These are phyloP conservation scores for Lentinula sp. DNA, from an alignment of 768 basidiomycete species.

Conservation along the genomic window DNA sequence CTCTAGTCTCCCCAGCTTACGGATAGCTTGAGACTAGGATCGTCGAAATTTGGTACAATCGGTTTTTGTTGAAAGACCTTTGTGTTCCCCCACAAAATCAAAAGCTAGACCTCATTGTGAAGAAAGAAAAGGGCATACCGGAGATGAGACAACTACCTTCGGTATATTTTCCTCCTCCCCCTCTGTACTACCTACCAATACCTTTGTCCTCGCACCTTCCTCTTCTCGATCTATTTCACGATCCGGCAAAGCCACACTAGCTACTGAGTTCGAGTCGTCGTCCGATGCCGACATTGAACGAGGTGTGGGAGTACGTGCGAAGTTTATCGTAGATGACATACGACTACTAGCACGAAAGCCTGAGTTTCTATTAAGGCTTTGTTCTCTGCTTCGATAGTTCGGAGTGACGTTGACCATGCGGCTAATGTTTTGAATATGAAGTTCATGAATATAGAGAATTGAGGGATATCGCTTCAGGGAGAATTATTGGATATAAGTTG, in stretches of 20 bases:
- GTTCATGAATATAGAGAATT: no score
- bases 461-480: no score
- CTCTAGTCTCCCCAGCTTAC: slow-evolving; percentile 3
- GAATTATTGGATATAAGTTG: not conserved
- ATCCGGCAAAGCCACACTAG: not conserved
- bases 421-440: not conserved
- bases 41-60: not conserved
- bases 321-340: not conserved
- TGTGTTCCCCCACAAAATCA: not conserved
- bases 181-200: not conserved
- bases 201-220: no score
- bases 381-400: not conserved
- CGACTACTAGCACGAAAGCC: not conserved
- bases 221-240: not conserved
- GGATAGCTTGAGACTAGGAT: slow-evolving; percentile 1
- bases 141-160: not conserved
- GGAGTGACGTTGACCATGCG: slow-evolving; percentile 4
- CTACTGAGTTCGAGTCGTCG: not conserved
- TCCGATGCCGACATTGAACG: not conserved
- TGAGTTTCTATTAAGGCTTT: not conserved
- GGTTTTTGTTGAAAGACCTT: not conserved
- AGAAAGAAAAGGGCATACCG: not conserved
- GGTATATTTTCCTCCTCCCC: not conserved
- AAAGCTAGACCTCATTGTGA: no score
- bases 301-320: not conserved